A percentile compares a stretch with the other conserved stretches of the same genome.
phyloP scores from a whole-genome alignment of 2,329 filamentous ascomycete species.

The Neobulgaria alba region DNA sequence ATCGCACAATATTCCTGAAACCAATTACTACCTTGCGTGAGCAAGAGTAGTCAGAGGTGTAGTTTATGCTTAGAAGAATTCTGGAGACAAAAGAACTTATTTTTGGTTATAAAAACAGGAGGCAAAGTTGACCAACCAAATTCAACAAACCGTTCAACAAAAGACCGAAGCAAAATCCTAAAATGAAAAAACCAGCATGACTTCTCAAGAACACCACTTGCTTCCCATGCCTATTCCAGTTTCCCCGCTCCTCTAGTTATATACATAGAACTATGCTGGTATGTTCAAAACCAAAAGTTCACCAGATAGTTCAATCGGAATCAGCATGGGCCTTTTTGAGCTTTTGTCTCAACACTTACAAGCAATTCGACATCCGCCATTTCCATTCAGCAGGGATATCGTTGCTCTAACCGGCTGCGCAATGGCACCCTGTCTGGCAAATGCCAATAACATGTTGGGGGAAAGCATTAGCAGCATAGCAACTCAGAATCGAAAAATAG shows the following conservation, averaged over 20 bases:
- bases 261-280: not conserved
- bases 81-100: no score
- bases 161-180: not conserved
- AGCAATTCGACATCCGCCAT: not conserved
- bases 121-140: no score
- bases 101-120: no score
- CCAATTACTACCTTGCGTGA: no score
- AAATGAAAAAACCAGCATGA: not conserved
- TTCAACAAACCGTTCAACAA: no score
- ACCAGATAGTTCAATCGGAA: not conserved
- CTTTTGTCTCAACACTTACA: not conserved
- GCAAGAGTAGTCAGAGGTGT: no score
- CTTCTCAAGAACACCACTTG: not conserved
- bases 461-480: not conserved
- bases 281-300: not conserved
- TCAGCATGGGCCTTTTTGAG: not conserved
- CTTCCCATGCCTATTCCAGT: not conserved
- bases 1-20: no score
- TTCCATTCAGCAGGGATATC: not conserved
- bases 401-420: not conserved
- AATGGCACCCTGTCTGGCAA: not conserved
- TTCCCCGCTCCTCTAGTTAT: not conserved
- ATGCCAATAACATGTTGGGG: not conserved
- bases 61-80: no score
- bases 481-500: not conserved